These are phyloP conservation scores for Penicillium samsonianum DNA, from an alignment of 495 filamentous ascomycete genomes.

Conservation along the genomic window DNA sequence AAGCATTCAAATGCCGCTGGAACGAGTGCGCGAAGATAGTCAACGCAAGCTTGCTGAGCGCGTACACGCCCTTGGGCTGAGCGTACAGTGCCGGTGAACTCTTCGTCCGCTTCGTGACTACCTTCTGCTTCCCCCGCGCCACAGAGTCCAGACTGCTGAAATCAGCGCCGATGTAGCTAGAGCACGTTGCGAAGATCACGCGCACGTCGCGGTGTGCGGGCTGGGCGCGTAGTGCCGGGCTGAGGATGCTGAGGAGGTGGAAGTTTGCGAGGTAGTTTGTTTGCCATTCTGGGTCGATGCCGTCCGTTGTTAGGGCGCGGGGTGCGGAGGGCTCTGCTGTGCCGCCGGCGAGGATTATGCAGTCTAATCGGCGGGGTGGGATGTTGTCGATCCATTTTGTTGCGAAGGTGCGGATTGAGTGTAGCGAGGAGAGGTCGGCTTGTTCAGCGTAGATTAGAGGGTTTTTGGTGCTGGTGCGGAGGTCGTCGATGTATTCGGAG, in stretches of 20 bases:
- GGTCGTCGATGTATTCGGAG: slow-evolving; percentile 86
- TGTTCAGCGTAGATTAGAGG: slow-evolving; percentile 92
- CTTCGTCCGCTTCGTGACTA: slow-evolving; percentile 29
- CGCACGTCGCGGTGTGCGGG: slow-evolving; percentile 91
- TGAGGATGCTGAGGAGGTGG: slow-evolving; percentile 87
- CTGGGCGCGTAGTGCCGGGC: slow-evolving; percentile 83
- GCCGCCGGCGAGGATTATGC: slow-evolving; percentile 83
- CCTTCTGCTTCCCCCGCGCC: slow-evolving; percentile 26
- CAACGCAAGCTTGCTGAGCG: slow-evolving; percentile 82
- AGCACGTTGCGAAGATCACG: slow-evolving; percentile 82
- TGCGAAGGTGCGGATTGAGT: slow-evolving; percentile 90
- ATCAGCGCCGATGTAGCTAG: slow-evolving; percentile 75
- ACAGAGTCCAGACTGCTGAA: slow-evolving; percentile 52
- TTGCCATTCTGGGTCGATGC: slow-evolving; percentile 86
- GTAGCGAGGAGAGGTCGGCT: slow-evolving; percentile 81
- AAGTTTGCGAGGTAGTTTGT: slow-evolving; percentile 96
- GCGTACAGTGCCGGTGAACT: slow-evolving; percentile 14
- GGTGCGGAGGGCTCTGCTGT: slow-evolving; percentile 61
- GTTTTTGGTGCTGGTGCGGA: slow-evolving; percentile 79
- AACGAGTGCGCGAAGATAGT: slow-evolving; percentile 86
- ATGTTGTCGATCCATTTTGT: slow-evolving; percentile 98
- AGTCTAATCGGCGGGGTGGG: slow-evolving; percentile 87
- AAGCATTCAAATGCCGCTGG: slow-evolving; percentile 82
- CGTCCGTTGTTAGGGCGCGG: slow-evolving; percentile 64
- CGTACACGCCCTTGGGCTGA: slow-evolving; percentile 56